These are phyloP conservation scores for Saccharomycopsis synnaedendra DNA, from an alignment of 805 yeast genomes.

Conservation along the genomic window DNA sequence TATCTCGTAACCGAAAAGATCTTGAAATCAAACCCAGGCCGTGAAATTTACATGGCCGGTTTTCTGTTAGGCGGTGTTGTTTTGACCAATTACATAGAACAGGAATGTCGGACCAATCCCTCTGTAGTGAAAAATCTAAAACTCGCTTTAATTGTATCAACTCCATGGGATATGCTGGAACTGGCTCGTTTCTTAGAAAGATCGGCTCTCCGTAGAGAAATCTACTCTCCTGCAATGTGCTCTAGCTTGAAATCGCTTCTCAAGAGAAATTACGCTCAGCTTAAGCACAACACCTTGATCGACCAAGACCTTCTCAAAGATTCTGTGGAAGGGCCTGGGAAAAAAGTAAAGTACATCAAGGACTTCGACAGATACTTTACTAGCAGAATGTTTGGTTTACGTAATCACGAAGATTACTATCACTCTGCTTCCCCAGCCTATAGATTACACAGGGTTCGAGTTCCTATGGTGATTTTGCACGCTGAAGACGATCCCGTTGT, in stretches of 20 bases:
- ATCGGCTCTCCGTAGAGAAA: conserved; percentile 30
- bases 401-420: conserved; percentile 55
- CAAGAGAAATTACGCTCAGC: conserved; percentile 28
- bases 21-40: conserved; percentile 39
- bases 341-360: conserved; percentile 23
- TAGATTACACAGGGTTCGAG: conserved; percentile 38
- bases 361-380: conserved; percentile 62
- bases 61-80: conserved; percentile 72
- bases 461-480: conserved; percentile 55
- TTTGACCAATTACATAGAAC: conserved; percentile 62
- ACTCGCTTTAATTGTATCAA: conserved; percentile 50
- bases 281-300: conserved; percentile 23
- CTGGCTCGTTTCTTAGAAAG: conserved; percentile 31
- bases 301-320: conserved; percentile 17
- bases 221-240: conserved; percentile 45
- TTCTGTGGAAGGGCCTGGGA: conserved; percentile 18
- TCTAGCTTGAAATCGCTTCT: conserved; percentile 33
- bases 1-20: conserved; percentile 38
- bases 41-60: conserved; percentile 61
- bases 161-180: conserved; percentile 63
- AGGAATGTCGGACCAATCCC: conserved; percentile 32
- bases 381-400: conserved; percentile 53
- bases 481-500: conserved; percentile 70
- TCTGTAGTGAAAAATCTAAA: conserved; percentile 23
- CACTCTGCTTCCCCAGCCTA: conserved; percentile 46